Conservation (phyloP, 2,329 filamentous ascomycete species). For the Myriosclerotinia duriaeana region DNA sequence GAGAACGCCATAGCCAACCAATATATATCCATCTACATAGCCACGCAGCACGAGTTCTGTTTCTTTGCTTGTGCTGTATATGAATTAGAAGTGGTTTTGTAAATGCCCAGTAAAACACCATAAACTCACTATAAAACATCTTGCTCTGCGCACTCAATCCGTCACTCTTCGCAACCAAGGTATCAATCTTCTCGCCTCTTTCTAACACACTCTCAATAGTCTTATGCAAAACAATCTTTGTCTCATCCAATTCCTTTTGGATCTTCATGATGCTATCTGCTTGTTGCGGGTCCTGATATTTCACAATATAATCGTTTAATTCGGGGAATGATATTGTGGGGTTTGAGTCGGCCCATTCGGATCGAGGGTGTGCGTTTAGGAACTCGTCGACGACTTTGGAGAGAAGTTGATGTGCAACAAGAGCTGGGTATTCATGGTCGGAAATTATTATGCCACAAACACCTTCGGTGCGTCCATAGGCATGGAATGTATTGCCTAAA, state of each 20-base stretch:
- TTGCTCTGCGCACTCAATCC: conserved; percentile 88
- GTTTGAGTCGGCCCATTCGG: conserved; percentile 59
- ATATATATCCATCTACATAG: conserved; percentile 55
- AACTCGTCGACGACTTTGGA: conserved; percentile 89
- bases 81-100: conserved; percentile 23
- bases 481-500: conserved; percentile 71
- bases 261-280: conserved; percentile 95
- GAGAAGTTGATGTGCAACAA: conserved; percentile 83
- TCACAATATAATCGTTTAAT: conserved; percentile 73
- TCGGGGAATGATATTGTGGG: conserved; percentile 64
- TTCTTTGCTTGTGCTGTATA: conserved; percentile 66
- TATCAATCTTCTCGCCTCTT: conserved; percentile 95
- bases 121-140: conserved; percentile 83
- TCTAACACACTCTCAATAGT: conserved; percentile 88
- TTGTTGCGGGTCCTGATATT: conserved; percentile 69
- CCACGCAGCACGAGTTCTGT: conserved; percentile 72
- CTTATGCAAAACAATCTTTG: conserved; percentile 95
- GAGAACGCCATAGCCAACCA: conserved; percentile 26
- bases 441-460: conserved; percentile 76
- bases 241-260: conserved; percentile 94
- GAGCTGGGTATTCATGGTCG: conserved; percentile 70
- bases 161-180: conserved; percentile 89
- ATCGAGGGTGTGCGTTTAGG: conserved; percentile 69
- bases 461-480: conserved; percentile 72
- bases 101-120: neutral